Evolutionary conservation across 2,329 filamentous ascomycete genomes (phyloP).

Genomic region (Ophiostoma sp.): DNA sequence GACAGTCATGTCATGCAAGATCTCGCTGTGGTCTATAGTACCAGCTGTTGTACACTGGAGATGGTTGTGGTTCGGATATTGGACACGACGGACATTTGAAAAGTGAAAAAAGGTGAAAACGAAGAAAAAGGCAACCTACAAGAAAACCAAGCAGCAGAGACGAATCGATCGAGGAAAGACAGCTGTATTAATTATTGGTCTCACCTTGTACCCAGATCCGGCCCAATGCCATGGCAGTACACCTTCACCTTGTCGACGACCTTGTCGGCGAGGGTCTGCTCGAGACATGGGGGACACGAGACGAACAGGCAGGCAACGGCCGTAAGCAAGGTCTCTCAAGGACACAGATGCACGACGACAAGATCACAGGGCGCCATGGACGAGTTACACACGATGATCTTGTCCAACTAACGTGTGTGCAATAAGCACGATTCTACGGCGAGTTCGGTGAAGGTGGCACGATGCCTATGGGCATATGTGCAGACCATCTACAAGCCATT

Average conservation of each 20-base stretch:
- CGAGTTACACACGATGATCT: background rate
- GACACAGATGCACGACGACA: background rate
- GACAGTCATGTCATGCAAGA: slow-evolving; percentile 19
- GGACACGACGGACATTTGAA: background rate
- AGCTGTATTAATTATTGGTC: background rate
- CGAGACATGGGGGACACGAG: background rate
- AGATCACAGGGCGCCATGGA: background rate
- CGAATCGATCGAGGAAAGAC: background rate
- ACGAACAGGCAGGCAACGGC: slow-evolving; percentile 7
- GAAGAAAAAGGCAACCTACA: background rate
- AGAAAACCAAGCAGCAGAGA: background rate
- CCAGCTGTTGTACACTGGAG: slow-evolving; percentile 2
- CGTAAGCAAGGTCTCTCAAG: background rate
- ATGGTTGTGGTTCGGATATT: background rate
- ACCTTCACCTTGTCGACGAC: background rate
- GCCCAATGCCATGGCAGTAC: slow-evolving; percentile 18
- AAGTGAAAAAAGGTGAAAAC: background rate
- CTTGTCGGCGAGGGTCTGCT: background rate
- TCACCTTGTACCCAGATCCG: slow-evolving; percentile 13
- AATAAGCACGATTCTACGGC: background rate
- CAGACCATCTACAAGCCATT: background rate
- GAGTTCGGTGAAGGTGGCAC: background rate
- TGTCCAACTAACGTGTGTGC: background rate
- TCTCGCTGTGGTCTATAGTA: slow-evolving; percentile 18
- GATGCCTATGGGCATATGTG: background rate